Percentiles rank a stretch among this genome's conserved stretches.
Evolutionary conservation across 345 rosid genomes (phyloP).

Genomic region (Citrus medica): DNA sequence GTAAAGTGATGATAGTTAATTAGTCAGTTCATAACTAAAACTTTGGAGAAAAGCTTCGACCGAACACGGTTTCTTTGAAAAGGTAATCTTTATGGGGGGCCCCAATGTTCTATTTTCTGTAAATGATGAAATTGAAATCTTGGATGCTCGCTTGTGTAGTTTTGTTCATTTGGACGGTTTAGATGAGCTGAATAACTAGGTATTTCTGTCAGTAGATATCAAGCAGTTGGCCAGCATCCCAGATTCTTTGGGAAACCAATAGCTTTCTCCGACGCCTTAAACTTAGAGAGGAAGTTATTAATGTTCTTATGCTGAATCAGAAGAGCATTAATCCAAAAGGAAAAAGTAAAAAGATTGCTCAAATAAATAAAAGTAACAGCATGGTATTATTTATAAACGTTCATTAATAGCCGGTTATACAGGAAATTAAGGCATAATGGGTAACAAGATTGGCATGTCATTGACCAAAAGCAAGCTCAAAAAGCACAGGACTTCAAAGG

Average conservation of each 20-base stretch:
- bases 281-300: not conserved
- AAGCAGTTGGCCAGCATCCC: not conserved
- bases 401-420: not conserved
- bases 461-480: not conserved
- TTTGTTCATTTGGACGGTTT: not conserved
- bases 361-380: not conserved
- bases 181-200: not conserved
- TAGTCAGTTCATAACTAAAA: not conserved
- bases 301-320: not conserved
- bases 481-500: not conserved
- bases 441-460: not conserved
- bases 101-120: not conserved
- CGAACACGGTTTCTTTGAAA: not conserved
- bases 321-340: not conserved
- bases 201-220: not conserved
- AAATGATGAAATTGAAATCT: not conserved
- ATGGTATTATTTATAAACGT: not conserved
- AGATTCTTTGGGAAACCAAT: not conserved
- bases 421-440: not conserved
- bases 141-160: not conserved
- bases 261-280: not conserved
- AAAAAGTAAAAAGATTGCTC: not conserved
- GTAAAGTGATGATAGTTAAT: not conserved
- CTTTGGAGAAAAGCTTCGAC: not conserved
- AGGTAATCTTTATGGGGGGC: not conserved